Evolutionary conservation across 2,329 filamentous ascomycete genomes (phyloP).

Genomic region (Penicillium crustosum): DNA sequence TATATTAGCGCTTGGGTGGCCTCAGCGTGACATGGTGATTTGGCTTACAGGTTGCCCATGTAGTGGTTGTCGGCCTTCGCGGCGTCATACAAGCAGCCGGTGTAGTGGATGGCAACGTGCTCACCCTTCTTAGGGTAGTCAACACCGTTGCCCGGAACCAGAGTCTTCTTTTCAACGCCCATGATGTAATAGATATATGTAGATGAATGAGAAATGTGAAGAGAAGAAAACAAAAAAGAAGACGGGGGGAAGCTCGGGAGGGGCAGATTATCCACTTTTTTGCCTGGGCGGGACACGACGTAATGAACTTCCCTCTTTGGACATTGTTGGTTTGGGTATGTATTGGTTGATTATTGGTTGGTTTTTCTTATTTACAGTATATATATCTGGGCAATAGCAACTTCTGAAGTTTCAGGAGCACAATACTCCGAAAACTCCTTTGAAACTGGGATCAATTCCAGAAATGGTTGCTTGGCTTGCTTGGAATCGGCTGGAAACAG

Average conservation of each 20-base stretch:
- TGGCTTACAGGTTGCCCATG: slow-evolving; percentile 68
- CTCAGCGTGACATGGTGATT: background rate
- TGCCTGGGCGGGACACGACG: slow-evolving; percentile 1
- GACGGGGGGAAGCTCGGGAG: background rate
- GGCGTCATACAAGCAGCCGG: slow-evolving; percentile 74
- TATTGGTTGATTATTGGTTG: background rate
- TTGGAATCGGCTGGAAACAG: background rate
- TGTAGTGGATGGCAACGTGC: slow-evolving; percentile 84
- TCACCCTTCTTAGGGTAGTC: slow-evolving; percentile 65
- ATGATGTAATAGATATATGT: slow-evolving; percentile 36
- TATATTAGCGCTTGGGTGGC: background rate
- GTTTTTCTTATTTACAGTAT: no score
- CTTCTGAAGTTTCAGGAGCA: background rate
- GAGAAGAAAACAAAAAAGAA: background rate
- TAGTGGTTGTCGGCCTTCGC: slow-evolving; percentile 58
- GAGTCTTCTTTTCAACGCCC: slow-evolving; percentile 70
- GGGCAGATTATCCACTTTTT: slow-evolving; percentile 11
- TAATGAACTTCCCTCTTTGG: background rate
- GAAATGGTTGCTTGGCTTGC: background rate
- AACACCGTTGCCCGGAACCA: slow-evolving; percentile 61
- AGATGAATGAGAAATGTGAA: background rate
- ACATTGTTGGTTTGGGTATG: background rate
- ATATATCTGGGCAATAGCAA: background rate
- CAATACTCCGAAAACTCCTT: background rate
- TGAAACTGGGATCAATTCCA: background rate